A percentile compares a stretch with the other conserved stretches of the same genome.
phyloP scores from a whole-genome alignment of 108 stramenopile species.

The Skeletonema menzelii region DNA sequence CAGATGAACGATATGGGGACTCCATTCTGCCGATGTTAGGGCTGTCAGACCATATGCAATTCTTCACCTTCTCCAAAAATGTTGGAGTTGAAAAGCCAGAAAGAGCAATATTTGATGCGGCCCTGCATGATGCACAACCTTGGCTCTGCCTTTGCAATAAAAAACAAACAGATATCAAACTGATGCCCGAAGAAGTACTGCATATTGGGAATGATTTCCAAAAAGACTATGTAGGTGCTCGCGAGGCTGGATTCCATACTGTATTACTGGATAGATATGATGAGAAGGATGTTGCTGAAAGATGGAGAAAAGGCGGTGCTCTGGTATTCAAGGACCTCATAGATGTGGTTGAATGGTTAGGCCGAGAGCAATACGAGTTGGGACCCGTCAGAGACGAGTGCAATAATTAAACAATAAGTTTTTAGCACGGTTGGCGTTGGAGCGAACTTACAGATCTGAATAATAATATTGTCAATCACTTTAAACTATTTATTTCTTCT shows the following conservation, averaged over 20 bases:
- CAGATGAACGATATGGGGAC: slow-evolving; percentile 78
- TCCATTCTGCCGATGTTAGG: slow-evolving; percentile 77
- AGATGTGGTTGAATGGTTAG: slow-evolving; percentile 72
- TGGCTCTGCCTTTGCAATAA: slow-evolving; percentile 31
- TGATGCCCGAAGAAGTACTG: slow-evolving; percentile 47
- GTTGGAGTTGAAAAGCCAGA: slow-evolving; percentile 64
- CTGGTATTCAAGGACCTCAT: slow-evolving; percentile 67
- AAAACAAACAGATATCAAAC: neutral
- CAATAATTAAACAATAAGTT: no score
- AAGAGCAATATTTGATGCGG: slow-evolving; percentile 50
- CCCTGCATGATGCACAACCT: slow-evolving; percentile 52
- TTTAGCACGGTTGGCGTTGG: no score
- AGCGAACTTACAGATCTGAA: no score
- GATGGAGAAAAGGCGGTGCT: slow-evolving; percentile 67
- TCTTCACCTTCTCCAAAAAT: slow-evolving; percentile 67
- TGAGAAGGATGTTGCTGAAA: slow-evolving; percentile 56
- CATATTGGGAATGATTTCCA: slow-evolving; percentile 68
- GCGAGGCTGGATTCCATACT: slow-evolving; percentile 60
- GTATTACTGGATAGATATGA: slow-evolving; percentile 65
- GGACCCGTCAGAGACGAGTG: slow-evolving; percentile 21
- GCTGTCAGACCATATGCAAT: slow-evolving; percentile 62
- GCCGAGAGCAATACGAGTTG: slow-evolving; percentile 34
- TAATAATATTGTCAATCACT: no score
- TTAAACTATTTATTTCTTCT: slow-evolving; percentile 19
- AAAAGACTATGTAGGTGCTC: slow-evolving; percentile 74